Evolutionary conservation across 2,329 filamentous ascomycete genomes (phyloP), one percentile per base, ranked within the genome.

Genomic region (Beauveria sp.): DNA sequence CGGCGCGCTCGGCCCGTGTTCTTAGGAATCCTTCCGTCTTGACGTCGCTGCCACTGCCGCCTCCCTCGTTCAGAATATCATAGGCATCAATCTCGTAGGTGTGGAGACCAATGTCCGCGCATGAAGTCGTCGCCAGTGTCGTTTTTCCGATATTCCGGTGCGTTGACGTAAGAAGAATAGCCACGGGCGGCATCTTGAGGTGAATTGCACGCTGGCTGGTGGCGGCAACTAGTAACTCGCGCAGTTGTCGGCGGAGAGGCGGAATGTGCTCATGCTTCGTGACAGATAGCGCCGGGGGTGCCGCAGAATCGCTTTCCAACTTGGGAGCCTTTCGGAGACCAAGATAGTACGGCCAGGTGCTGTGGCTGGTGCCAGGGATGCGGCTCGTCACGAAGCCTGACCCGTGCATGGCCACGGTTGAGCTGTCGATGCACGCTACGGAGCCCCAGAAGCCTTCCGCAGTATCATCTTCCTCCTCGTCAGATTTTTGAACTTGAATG

Each of bases 81-180:
- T 96, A 96, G 0, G 91, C 90, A 72, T 98, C 92, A 58, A 99
- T 90, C 0, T 85, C 76, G 71, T 96, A 98, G 0, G 87, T 89
- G 72, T 99, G 95, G 18, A 98, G 80, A 3, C 95, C 95, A 65
- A 97, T 88, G 69, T 97, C 93, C 3, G 89, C 83, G 72, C 92
- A 96, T 5, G 93, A 92, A 49, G 85, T 84, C 1, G 80, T 81
- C 0, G 91, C 91, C 24, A 92, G 77, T 3, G 88, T 89, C n/a
- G 90, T 82, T 73, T 99, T 99, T 55, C 95, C 95, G 67, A 98
- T 96, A 64, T 91, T 90, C 50, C 95, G 86, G 74, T 99, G 95
- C 2, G 91, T 96, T 1, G 95, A 98, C 1, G 90, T 90, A 7
- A 99, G 79, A 3, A 99, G 81, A 42, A 99, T 88, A 1, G 93